Conservation (phyloP, 2,329 filamentous ascomycete genomes). For the Hymenoscyphus fraxineus region DNA sequence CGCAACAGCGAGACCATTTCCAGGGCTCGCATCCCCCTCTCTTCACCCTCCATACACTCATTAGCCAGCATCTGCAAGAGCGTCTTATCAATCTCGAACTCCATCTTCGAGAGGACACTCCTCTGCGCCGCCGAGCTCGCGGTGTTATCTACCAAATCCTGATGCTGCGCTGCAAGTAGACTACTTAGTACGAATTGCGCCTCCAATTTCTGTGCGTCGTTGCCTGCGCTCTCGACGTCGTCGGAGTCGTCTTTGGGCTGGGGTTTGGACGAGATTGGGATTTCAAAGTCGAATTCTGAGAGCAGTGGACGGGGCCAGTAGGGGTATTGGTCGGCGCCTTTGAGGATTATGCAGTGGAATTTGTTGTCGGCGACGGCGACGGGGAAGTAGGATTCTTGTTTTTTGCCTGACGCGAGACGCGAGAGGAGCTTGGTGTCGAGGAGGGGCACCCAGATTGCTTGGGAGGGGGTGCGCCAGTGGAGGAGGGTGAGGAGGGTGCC, state of each 20-base stretch:
- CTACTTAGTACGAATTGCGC: slow-evolving; percentile 75
- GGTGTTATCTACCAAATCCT: slow-evolving; percentile 69
- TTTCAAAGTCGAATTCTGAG: slow-evolving; percentile 86
- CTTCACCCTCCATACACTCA: slow-evolving; percentile 90
- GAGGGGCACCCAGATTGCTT: slow-evolving; percentile 87
- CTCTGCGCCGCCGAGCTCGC: slow-evolving; percentile 63
- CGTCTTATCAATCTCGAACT: slow-evolving; percentile 85
- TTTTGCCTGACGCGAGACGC: slow-evolving; percentile 78
- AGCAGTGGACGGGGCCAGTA: slow-evolving; percentile 89
- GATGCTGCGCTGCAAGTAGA: slow-evolving; percentile 68
- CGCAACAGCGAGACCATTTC: slow-evolving; percentile 85
- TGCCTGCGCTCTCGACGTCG: slow-evolving; percentile 36
- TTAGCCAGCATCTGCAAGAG: slow-evolving; percentile 82
- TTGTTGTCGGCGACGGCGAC: slow-evolving; percentile 87
- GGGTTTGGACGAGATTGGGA: slow-evolving; percentile 65
- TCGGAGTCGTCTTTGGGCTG: slow-evolving; percentile 33
- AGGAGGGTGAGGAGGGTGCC: slow-evolving; percentile 83
- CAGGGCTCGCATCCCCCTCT: slow-evolving; percentile 88
- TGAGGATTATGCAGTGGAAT: slow-evolving; percentile 98
- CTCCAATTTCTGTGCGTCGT: slow-evolving; percentile 64
- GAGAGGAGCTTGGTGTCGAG: slow-evolving; percentile 83
- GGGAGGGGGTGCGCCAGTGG: slow-evolving; percentile 82
- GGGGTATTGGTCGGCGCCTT: slow-evolving; percentile 87
- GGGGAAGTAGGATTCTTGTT: slow-evolving; percentile 89
- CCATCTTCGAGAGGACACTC: slow-evolving; percentile 62